Conservation (phyloP, 441 rosid genomes). For the Manihot esculenta region DNA sequence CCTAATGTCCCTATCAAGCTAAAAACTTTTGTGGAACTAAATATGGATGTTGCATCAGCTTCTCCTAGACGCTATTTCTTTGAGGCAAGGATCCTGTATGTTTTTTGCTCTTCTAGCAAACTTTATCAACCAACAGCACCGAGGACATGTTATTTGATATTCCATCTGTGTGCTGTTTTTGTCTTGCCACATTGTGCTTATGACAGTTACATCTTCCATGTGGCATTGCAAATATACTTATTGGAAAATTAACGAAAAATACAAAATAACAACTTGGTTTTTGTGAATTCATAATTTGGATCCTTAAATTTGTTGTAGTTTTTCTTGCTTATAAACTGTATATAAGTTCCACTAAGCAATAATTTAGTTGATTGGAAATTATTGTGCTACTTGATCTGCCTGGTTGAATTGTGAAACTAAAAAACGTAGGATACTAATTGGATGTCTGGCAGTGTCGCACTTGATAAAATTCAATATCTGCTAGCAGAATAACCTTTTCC, state of each 20-base stretch:
- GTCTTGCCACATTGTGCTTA: background rate
- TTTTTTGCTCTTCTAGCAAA: conserved; percentile 20
- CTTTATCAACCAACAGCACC: conserved; percentile 11
- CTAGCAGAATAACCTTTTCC: background rate
- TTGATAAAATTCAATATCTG: background rate
- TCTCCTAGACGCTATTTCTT: conserved; percentile 96
- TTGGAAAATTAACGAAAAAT: background rate
- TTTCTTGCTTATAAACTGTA: background rate
- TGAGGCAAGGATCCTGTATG: conserved; percentile 64
- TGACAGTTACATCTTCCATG: background rate
- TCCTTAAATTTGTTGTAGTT: background rate
- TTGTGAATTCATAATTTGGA: background rate
- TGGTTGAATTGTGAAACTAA: background rate
- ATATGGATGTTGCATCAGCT: conserved; percentile 96
- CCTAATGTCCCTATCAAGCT: conserved; percentile 57
- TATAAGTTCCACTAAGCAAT: background rate
- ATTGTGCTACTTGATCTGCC: background rate
- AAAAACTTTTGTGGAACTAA: conserved; percentile 64
- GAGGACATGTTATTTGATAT: background rate
- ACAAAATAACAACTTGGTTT: background rate
- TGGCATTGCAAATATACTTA: background rate
- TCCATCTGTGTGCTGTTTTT: background rate
- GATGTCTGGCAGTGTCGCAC: background rate
- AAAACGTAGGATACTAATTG: background rate
- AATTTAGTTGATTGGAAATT: conserved; percentile 1